These are phyloP conservation scores for Lithospermum erythrorhizon DNA, from an alignment of 257 asterid genomes.

Conservation along the genomic window DNA sequence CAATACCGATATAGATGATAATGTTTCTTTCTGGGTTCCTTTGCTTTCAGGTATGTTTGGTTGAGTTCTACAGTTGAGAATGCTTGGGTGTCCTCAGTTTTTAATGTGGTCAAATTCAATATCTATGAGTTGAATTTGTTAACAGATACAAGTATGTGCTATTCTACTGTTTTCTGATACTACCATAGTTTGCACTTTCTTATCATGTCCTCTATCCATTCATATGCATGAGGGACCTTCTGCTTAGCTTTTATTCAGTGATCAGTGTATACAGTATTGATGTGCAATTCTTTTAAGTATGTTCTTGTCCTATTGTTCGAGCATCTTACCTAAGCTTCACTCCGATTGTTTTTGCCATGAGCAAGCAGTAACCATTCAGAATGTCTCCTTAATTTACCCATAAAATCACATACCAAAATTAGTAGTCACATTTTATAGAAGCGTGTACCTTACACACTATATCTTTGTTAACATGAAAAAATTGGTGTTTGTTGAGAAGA, in stretches of 20 bases:
- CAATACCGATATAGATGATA: constrained; percentile 51
- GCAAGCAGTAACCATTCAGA: neutral
- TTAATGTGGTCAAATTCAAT: neutral
- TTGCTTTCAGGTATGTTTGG: constrained; percentile 64
- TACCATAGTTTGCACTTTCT: neutral
- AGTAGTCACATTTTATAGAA: neutral
- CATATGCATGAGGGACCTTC: neutral
- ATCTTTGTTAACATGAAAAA: no score
- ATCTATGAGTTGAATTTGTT: neutral
- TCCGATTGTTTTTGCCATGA: neutral
- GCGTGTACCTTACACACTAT: no score
- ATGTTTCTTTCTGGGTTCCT: constrained; percentile 72
- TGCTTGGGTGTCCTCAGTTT: neutral
- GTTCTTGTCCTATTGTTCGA: neutral
- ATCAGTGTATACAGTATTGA: no score
- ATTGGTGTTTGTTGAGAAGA: no score
- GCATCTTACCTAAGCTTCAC: neutral
- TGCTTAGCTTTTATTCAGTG: no score
- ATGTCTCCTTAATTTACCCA: neutral
- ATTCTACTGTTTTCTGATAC: neutral
- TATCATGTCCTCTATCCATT: neutral
- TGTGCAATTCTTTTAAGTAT: neutral
- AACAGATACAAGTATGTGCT: neutral
- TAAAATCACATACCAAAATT: neutral
- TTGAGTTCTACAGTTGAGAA: neutral